Evolutionary conservation across 163 green algal species (phyloP).

Genomic region (Coccomyxa subellipsoidea): DNA sequence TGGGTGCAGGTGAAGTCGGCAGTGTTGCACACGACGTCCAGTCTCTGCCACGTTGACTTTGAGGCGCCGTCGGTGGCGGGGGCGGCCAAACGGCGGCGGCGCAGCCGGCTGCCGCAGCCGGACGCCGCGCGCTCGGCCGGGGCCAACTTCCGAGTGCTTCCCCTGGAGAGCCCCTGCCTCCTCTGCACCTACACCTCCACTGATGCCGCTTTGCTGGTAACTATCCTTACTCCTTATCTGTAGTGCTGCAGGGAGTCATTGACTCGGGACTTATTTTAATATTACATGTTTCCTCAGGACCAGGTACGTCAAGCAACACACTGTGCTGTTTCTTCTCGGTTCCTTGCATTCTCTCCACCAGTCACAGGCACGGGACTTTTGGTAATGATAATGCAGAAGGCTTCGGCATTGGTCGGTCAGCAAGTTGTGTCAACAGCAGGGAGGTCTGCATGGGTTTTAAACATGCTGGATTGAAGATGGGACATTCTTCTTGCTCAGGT

Average conservation of each 20-base stretch:
- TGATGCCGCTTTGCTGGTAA: constrained; percentile 18
- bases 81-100: not conserved
- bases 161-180: constrained; percentile 28
- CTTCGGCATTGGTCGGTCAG: too few species aligned
- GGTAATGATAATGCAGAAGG: too few species aligned
- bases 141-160: constrained; percentile 37
- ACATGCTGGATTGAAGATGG: too few species aligned
- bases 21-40: constrained; percentile 45
- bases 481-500: constrained; percentile 24
- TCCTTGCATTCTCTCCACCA: not conserved
- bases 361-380: too few species aligned
- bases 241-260: too few species aligned
- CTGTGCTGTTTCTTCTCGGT: not conserved
- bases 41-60: constrained; percentile 55
- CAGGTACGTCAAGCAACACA: not conserved
- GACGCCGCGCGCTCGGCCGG: constrained; percentile 15
- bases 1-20: constrained; percentile 28
- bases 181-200: constrained; percentile 18
- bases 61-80: not conserved
- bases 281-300: not conserved
- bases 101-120: constrained; percentile 2
- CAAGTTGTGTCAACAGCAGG: not conserved
- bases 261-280: too few species aligned
- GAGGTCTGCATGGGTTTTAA: not conserved
- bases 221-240: not conserved